Conservation (phyloP, 2,329 filamentous ascomycete genomes). For the Fusarium graminum region DNA sequence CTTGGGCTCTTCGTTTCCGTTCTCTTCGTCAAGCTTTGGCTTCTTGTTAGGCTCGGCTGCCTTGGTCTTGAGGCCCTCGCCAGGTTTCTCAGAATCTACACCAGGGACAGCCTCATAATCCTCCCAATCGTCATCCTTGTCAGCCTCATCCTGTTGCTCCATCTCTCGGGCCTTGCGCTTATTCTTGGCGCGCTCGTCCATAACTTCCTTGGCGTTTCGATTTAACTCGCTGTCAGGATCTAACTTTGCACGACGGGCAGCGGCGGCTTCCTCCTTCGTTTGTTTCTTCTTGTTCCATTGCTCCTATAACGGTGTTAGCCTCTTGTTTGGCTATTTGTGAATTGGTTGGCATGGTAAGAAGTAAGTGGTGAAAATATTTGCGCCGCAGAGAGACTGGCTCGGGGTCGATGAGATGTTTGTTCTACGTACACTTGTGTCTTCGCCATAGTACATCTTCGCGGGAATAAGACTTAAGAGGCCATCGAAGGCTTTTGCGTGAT, state of each 20-base stretch:
- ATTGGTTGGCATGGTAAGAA: neutral
- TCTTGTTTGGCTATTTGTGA: neutral
- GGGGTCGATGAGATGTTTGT: constrained; percentile 8
- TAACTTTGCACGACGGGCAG: constrained; percentile 87
- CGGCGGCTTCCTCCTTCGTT: constrained; percentile 87
- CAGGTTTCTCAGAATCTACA: constrained; percentile 71
- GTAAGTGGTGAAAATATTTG: constrained; percentile 12
- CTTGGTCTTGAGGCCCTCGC: constrained; percentile 71
- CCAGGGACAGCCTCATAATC: constrained; percentile 63
- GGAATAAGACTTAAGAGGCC: constrained; percentile 89
- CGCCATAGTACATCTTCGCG: constrained; percentile 89
- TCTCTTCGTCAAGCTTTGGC: constrained; percentile 56
- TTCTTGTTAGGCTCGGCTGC: constrained; percentile 68
- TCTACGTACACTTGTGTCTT: constrained; percentile 82
- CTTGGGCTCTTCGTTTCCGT: constrained; percentile 44
- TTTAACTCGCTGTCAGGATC: constrained; percentile 88
- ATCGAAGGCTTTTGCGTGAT: constrained; percentile 81
- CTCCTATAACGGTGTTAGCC: constrained; percentile 67
- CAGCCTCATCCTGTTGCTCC: constrained; percentile 60
- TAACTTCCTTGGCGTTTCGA: constrained; percentile 87
- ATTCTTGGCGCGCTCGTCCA: constrained; percentile 82
- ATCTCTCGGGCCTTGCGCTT: constrained; percentile 84
- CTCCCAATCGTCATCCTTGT: constrained; percentile 62
- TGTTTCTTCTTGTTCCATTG: constrained; percentile 97
- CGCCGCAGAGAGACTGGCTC: constrained; percentile 19